Percentiles rank a stretch among this genome's conserved stretches.
These are phyloP conservation scores for Picea glauca DNA, from an alignment of 75 land plant genomes.

Conservation along the genomic window DNA sequence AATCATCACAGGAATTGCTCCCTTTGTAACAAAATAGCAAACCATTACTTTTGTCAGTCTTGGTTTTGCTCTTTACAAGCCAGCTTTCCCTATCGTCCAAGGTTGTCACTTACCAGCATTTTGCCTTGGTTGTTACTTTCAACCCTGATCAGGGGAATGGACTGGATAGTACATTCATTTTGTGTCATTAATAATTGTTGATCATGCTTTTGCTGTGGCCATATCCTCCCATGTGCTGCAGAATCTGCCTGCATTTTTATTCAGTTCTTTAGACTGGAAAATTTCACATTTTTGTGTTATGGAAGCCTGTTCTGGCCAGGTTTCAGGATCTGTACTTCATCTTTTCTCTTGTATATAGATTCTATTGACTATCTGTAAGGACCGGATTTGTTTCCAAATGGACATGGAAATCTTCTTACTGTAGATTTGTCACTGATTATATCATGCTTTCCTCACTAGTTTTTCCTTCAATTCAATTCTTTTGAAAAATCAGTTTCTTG, in stretches of 20 bases:
- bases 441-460: no score
- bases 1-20: conserved; percentile 10
- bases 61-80: conserved; percentile 9
- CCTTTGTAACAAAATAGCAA: conserved; percentile 12
- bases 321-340: conserved; percentile 5
- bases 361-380: neutral
- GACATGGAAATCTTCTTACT: no score
- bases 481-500: no score
- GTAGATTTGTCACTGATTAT: no score
- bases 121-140: conserved; percentile 1
- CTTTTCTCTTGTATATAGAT: conserved; percentile 8
- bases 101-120: neutral
- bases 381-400: no score
- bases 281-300: conserved; percentile 3
- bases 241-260: conserved; percentile 13
- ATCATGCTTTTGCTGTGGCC: conserved; percentile 5
- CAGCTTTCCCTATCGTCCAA: neutral
- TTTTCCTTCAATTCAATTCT: no score
- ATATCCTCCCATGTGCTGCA: neutral
- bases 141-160: neutral
- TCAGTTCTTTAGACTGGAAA: conserved; percentile 6
- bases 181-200: conserved; percentile 11
- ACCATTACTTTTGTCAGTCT: neutral
- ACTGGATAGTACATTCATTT: conserved; percentile 11
- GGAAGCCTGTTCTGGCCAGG: conserved; percentile 14